These are phyloP conservation scores for Arabidopsis arenosa DNA, from an alignment of 345 rosid species.

Conservation along the genomic window DNA sequence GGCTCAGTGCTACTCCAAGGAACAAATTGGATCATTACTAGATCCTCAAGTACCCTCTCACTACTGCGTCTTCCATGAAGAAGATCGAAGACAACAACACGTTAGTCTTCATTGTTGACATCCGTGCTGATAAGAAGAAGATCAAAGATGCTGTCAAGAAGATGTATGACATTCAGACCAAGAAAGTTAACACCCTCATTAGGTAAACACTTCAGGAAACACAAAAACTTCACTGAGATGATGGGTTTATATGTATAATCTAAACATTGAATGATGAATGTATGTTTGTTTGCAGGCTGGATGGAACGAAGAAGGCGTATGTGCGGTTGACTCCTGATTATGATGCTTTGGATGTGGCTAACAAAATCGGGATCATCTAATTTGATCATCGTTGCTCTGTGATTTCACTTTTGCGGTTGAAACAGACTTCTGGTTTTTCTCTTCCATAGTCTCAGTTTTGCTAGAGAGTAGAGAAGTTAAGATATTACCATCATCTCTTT, in stretches of 20 bases:
- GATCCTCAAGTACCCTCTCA: slow-evolving; percentile 64
- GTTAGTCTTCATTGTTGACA: slow-evolving; percentile 62
- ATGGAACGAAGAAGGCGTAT: slow-evolving; percentile 93
- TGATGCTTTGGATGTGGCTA: slow-evolving; percentile 94
- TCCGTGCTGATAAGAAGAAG: slow-evolving; percentile 72
- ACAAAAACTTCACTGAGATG: neutral
- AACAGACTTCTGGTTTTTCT: slow-evolving; percentile 18
- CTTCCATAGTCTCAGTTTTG: slow-evolving; percentile 41
- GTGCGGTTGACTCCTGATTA: slow-evolving; percentile 82
- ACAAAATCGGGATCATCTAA: slow-evolving; percentile 93
- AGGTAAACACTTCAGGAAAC: slow-evolving; percentile 48
- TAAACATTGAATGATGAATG: neutral
- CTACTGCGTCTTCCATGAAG: slow-evolving; percentile 73
- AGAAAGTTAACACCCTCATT: slow-evolving; percentile 71
- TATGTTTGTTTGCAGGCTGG: slow-evolving; percentile 62
- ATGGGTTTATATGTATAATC: neutral
- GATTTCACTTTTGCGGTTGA: neutral
- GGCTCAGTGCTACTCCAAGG: slow-evolving; percentile 44
- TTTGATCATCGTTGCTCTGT: neutral
- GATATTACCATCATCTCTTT: slow-evolving; percentile 24
- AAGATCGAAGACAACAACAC: slow-evolving; percentile 76
- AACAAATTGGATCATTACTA: slow-evolving; percentile 53
- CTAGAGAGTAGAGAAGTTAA: slow-evolving; percentile 35
- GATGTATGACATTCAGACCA: slow-evolving; percentile 67
- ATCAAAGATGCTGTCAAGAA: slow-evolving; percentile 69